Evolutionary conservation across 768 basidiomycete genomes (phyloP), one percentile per base, ranked within the genome.

Genomic region (Daedaleopsis nitida): DNA sequence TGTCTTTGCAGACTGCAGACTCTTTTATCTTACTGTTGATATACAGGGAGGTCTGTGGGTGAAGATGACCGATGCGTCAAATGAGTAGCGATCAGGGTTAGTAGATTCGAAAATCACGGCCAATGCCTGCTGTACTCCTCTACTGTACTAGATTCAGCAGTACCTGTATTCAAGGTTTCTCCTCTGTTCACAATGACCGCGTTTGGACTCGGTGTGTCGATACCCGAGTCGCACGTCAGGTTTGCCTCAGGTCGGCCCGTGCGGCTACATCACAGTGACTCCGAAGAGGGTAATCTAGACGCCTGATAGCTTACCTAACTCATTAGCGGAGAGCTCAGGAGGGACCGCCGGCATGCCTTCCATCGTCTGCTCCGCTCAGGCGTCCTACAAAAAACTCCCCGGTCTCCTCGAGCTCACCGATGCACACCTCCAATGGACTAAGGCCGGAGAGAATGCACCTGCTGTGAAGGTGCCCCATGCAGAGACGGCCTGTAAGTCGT

Each of bases 361-460:
- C 59, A 79, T 79, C 74, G 78, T 85, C 72, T 87, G 85, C 77
- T 83, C 85, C 70, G 91, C 89, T 57, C 86, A 85, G 75, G 88
- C 89, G 66, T 85, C 86, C 62, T 95, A 89, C 86, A 95, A 95
- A 78, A 96, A 95, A 79, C 74, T 81, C 53, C 73, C 81, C 16
- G 94, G 93, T 62, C 76, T 84, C 61, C 84, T 96, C 63, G 83
- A 91, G 69, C 86, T 96, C 69, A 91, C 86, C 13, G 81, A 85
- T 68, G 77, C 80, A 7, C 84, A 86, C 68, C 81, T 96, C 3
- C 85, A 86, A 79, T 96, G 93, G 92, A 86, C 86, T 1, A 87
- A 88, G 70, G 85, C 88, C 64, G 86, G 87, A 63, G 86, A 85
- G 74, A 80, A 81, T 48, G 79, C 79, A 0, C 83, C 89, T 7